Base-by-base conservation (phyloP, 1,284 basidiomycete genomes). In the Kwoniella shivajii region DNA sequence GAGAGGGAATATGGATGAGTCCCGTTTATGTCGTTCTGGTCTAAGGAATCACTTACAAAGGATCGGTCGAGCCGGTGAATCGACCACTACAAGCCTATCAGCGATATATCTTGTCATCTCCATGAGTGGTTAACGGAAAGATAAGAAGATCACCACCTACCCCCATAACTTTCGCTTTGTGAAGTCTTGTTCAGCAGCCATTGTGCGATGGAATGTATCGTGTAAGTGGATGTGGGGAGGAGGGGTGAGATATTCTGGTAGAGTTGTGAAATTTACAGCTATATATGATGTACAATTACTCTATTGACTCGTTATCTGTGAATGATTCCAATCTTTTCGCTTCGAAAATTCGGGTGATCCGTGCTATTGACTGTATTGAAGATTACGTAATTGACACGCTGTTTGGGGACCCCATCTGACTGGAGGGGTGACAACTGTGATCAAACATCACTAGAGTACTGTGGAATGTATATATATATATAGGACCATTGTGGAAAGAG, bases 41-140 rank as follows among this genome's bases (percentile, higher is more conserved):
- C 14, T 2, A 6, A 24, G 26, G 29, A 26, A n/a, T 13, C 26
- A 75, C 86, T 65, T 76, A 90, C 90, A 92, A 78, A 50, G 90
- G 90, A 77, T 92, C 90, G 0, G 89, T 91, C 66, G 85, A 85
- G 50, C 91, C 91, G 16, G 89, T 92, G 72, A 93, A 93, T 34
- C 90, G 82, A 13, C 90, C 90, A n/a, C 69, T 71, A 42, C 24
- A 11, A 34, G 9, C 3, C 1, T 11, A n/a, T n/a, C n/a, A n/a
- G n/a, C n/a, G n/a, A n/a, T 4, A 14, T 26, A 49, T 27, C 13
- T 20, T 44, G 41, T 51, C 33, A 56, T 31, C 29, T 20, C 11
- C 38, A 31, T 16, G 3, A 3, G 4, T 18, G 13, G 18, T 16
- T 14, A 20, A 11, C 10, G 20, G n/a, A 39, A 26, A 26, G 22